Evolutionary conservation across 1,284 basidiomycete genomes (phyloP), one percentile per base, ranked within the genome.

Genomic region (Malassezia furfur): DNA sequence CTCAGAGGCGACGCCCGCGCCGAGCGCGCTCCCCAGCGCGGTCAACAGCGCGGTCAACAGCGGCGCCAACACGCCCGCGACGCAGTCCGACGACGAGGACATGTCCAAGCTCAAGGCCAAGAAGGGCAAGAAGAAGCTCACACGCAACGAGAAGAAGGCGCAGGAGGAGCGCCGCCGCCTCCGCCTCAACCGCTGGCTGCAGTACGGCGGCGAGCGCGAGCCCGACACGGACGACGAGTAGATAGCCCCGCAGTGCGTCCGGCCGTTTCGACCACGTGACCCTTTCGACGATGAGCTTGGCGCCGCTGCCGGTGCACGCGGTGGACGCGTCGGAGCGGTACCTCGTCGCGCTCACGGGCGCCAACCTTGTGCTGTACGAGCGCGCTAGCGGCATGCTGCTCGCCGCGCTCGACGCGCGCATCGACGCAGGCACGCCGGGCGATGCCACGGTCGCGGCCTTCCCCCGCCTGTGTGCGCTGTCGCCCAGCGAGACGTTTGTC

Each of bases 1-100:
- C 12, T 12, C 32, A 4, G 25, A 28, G 17, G n/a, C 82, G 19
- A 85, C 81, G 72, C 85, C 84, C 38, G 85, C 85, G 64, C 86
- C 50, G 79, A 78, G 65, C 54, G 67, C 55, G 48, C 61, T 54
- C 62, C 73, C 71, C 7, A 78, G 78, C 43, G 38, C 38, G 14
- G 17, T 40, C 5, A 77, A 77, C 35, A 75, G 79, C 25, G 72
- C 70, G 17, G 65, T 74, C 32, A 75, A 75, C 46, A 71, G 68
- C 32, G 77, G 75, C 5, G 72, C 74, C 0, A 72, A 74, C 38
- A 77, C 77, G 17, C 78, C 77, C 14, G 78, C 74, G 5, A 74
- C 68, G 3, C 14, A 19, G 5, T 76, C 73, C 12, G 79, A 76
- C 51, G 76, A 75, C 31, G 64, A 68, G 46, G 68, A 73, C 57